phyloP scores from a whole-genome alignment of 768 basidiomycete genomes.

The Hygrophoropsis aurantiaca region DNA sequence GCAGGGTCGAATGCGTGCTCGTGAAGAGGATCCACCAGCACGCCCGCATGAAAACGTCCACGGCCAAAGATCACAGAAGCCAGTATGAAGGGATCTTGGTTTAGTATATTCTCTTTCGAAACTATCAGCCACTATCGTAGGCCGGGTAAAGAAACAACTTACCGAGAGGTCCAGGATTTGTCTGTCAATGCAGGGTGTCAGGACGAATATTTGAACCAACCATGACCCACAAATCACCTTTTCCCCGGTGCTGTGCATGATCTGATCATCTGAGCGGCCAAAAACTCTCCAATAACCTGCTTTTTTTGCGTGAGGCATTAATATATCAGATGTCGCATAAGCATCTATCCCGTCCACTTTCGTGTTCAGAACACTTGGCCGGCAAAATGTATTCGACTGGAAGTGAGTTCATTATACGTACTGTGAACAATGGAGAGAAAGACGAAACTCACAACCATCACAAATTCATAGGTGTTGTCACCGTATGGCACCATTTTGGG shows the following conservation, averaged over 20 bases:
- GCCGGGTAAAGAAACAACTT: not conserved
- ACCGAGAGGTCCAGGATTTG: conserved; percentile 38
- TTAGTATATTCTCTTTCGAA: conserved; percentile 40
- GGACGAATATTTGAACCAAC: not conserved
- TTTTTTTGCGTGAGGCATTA: conserved; percentile 44
- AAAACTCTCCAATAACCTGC: conserved; percentile 36
- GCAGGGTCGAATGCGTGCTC: conserved; percentile 22
- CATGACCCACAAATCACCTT: conserved; percentile 30
- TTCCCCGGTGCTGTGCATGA: conserved; percentile 43
- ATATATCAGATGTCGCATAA: conserved; percentile 44
- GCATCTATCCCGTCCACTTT: conserved; percentile 35
- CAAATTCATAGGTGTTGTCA: conserved; percentile 32
- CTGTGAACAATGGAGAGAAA: not conserved
- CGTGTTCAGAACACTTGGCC: conserved; percentile 28
- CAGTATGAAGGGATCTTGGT: conserved; percentile 25
- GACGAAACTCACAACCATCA: conserved; percentile 32
- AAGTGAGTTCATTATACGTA: no score
- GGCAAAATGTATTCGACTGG: conserved; percentile 4
- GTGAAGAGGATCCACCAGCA: conserved; percentile 34
- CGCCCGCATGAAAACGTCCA: conserved; percentile 34
- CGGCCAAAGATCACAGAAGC: conserved; percentile 39
- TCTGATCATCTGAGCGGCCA: conserved; percentile 21
- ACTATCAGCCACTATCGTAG: conserved; percentile 22
- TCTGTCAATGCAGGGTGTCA: no score
- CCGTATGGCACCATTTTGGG: conserved; percentile 32